These are phyloP conservation scores for Nemania sp. DNA, from an alignment of 2,329 filamentous ascomycete genomes.

Conservation along the genomic window DNA sequence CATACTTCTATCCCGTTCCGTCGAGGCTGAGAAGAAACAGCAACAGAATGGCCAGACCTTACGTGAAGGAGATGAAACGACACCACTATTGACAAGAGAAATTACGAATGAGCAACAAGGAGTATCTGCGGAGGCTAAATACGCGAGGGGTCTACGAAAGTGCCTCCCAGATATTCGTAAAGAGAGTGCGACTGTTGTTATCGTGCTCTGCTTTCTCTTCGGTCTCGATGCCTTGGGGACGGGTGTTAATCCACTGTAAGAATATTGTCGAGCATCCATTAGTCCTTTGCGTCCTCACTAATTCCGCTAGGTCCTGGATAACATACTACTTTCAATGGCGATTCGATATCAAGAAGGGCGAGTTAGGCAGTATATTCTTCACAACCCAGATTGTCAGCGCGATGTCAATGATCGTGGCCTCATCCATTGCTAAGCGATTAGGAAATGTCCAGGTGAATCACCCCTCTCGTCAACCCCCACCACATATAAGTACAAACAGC, in stretches of 20 bases:
- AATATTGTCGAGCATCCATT: constrained; percentile 54
- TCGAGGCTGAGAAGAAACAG: constrained; percentile 51
- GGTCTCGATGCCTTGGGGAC: constrained; percentile 61
- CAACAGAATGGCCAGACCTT: constrained; percentile 21
- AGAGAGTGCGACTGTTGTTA: constrained; percentile 60
- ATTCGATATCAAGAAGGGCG: constrained; percentile 61
- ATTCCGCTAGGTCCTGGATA: constrained; percentile 67
- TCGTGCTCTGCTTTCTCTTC: constrained; percentile 71
- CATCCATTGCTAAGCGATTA: constrained; percentile 65
- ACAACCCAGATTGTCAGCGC: constrained; percentile 64
- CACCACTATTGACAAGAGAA: constrained; percentile 39
- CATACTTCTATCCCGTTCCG: constrained; percentile 57
- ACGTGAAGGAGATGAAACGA: constrained; percentile 36
- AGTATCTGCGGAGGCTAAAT: constrained; percentile 16
- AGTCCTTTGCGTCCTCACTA: constrained; percentile 45
- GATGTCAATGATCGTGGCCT: constrained; percentile 64
- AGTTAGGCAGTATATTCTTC: constrained; percentile 67
- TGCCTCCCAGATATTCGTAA: constrained; percentile 66
- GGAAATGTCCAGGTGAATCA: constrained; percentile 70
- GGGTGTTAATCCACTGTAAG: constrained; percentile 74
- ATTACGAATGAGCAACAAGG: background rate
- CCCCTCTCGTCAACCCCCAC: background rate
- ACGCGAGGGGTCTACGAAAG: constrained; percentile 34
- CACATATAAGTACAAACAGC: background rate
- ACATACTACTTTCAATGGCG: constrained; percentile 67